Percentiles rank a stretch among this genome's conserved stretches.
Evolutionary conservation across 768 basidiomycete species (phyloP).

Genomic region (Fomitopsis serialis): DNA sequence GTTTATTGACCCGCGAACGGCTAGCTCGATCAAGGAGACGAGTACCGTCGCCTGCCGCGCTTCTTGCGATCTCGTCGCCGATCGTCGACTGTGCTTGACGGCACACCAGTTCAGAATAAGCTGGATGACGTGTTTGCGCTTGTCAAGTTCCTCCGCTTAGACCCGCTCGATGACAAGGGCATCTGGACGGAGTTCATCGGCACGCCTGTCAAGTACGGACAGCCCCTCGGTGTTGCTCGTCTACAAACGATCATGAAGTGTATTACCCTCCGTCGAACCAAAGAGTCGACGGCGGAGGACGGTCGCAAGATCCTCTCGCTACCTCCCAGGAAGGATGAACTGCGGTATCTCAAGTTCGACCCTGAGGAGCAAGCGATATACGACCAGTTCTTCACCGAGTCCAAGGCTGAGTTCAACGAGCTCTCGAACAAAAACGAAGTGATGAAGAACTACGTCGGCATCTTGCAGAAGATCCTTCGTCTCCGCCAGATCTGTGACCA

Average conservation of each 20-base stretch:
- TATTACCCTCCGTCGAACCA: slow-evolving; percentile 93
- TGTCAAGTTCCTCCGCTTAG: slow-evolving; percentile 90
- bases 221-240: slow-evolving; percentile 84
- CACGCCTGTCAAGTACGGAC: slow-evolving; percentile 87
- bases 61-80: slow-evolving; percentile 90
- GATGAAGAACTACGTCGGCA: slow-evolving; percentile 98
- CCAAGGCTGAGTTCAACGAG: slow-evolving; percentile 88
- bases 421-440: slow-evolving; percentile 86
- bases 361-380: slow-evolving; percentile 81
- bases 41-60: slow-evolving; percentile 92
- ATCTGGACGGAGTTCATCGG: slow-evolving; percentile 93
- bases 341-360: slow-evolving; percentile 82
- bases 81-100: slow-evolving; percentile 92
- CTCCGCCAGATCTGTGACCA: slow-evolving; percentile 98
- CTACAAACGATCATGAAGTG: slow-evolving; percentile 96
- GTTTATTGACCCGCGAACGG: slow-evolving; percentile 2
- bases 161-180: slow-evolving; percentile 90
- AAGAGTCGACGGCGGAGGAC: slow-evolving; percentile 77
- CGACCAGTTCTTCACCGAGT: slow-evolving; percentile 82
- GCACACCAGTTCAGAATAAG: slow-evolving; percentile 98
- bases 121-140: slow-evolving; percentile 96
- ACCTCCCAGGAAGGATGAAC: slow-evolving; percentile 86
- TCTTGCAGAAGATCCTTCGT: slow-evolving; percentile 92
- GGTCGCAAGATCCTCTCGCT: slow-evolving; percentile 84
- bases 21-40: slow-evolving; percentile 94